Evolutionary conservation across 305 asterid species (phyloP), one percentile per base, ranked within the genome.

Genomic region (Caryopteris hybrid): DNA sequence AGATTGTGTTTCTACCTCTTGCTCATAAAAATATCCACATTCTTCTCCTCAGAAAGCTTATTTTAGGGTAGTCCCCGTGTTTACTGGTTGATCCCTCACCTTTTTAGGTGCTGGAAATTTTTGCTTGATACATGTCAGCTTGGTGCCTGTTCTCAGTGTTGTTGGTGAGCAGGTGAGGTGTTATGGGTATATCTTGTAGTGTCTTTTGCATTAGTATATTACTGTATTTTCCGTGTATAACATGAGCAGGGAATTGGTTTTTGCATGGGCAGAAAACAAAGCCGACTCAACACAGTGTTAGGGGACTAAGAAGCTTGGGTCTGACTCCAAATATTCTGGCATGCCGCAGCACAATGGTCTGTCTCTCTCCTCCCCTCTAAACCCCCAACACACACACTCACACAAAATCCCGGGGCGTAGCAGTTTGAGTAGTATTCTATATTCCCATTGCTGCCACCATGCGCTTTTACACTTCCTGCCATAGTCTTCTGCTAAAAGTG

Each of bases 251-350:
- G 12, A 21, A 47, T 66, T 60, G 65, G 22, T 64, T 60, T 48
- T 73, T 72, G 16, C 56, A 20, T 79, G 74, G 29, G 77, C 89
- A 90, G 98, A 92, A 92, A 92, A 92, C 98, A 76, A 92, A 90
- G 77, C 98, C 97, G 43, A 92, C 98, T 53, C 97, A 92, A 72
- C 98, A 88, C 74, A 88, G 97, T 77, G 97, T 90, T 46, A 84
- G 93, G 81, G 96, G 90, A 70, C 81, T 92, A 66, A 81, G 98
- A 84, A 86, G 91, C 85, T 71, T 82, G 88, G 98, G 97, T 61
- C 82, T 92, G 64, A 74, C 85, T 51, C 97, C 98, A 59, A 68
- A 92, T 83, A 80, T 92, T 78, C 80, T 92, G 78, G 98, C 96
- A 27, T 92, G 98, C 80, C 97, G 98, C 74, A 88, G 96, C 85